Base-by-base conservation (phyloP, 345 rosid species). In the Ceriops decandra region DNA sequence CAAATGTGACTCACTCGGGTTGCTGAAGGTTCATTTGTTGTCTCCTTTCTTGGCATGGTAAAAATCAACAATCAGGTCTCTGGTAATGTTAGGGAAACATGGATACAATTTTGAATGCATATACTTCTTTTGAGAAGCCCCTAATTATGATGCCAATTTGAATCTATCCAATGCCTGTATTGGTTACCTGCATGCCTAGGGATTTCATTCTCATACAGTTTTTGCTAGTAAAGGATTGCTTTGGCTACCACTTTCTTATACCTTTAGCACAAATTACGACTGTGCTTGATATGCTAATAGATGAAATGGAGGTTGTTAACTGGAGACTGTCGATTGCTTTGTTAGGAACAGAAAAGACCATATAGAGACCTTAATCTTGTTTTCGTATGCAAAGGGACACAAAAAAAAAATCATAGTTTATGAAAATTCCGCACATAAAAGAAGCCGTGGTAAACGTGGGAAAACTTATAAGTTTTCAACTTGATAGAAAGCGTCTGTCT, bases 31-130 rank as follows among this genome's bases (percentile, higher is more conserved):
- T 16, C 54, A 36, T 38, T 63, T 24, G 52, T 35, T 52, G 33
- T 22, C 3, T 67, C 54, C 35, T 38, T 68, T 47, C 16, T 42
- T 30, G 56, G 57, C 46, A 6, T 46, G 56, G 31, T 15, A 30
- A 36, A 27, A 61, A 71, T 19, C 42, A 31, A 21, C 21, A 56
- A 7, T 27, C 49, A 8, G 35, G 66, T 22, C 20, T 28, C 11
- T 57, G n/a, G 22, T 56, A 63, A 71, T 63, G 30, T 2, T 56
- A 30, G 63, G 38, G 57, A 22, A 42, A 71, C 6, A 56, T 6
- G 54, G 47, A 64, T 63, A 52, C 66, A 52, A 36, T 61, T 61
- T 62, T 57, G 32, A 22, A 17, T 53, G 60, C 69, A 53, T 13
- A 66, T 52, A 33, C 31, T 21, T 26, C 49, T 64, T 32, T 15